Conservation (phyloP, 768 basidiomycete genomes). For the Suillus tomentosus region DNA sequence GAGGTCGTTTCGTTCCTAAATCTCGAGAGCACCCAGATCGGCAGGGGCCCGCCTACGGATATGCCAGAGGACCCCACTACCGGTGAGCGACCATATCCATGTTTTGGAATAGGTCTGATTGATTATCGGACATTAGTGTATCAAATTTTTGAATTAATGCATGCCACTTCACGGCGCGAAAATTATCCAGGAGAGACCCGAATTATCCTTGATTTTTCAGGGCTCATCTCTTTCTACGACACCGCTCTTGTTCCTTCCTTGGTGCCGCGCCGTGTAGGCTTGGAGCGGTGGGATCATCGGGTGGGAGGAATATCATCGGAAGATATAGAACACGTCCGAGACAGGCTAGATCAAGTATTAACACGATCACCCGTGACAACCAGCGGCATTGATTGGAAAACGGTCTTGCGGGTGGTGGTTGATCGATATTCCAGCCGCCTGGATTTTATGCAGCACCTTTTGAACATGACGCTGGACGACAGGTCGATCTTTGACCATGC, state of each 20-base stretch:
- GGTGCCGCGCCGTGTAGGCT: constrained; percentile 14
- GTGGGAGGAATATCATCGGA: constrained; percentile 16
- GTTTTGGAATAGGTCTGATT: background rate
- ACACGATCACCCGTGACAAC: constrained; percentile 3
- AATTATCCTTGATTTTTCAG: constrained; percentile 21
- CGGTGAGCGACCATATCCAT: constrained; percentile 5
- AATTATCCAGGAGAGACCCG: constrained; percentile 30
- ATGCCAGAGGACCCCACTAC: background rate
- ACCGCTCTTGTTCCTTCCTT: constrained; percentile 25
- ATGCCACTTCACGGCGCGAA: constrained; percentile 25
- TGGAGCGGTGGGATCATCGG: constrained; percentile 28
- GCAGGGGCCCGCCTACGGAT: no score
- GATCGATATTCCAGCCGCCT: constrained; percentile 45
- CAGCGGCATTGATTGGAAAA: constrained; percentile 46
- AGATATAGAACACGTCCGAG: constrained; percentile 15
- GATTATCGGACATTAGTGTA: background rate
- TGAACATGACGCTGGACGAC: constrained; percentile 27
- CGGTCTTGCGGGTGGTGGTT: constrained; percentile 38
- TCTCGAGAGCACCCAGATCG: constrained; percentile 17
- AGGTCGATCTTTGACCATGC: constrained; percentile 13
- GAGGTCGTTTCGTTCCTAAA: constrained; percentile 41
- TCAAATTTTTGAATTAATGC: constrained; percentile 15
- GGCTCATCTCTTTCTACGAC: constrained; percentile 31
- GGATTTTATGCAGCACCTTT: constrained; percentile 39
- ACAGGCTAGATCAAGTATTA: constrained; percentile 14